A percentile compares a stretch with the other conserved stretches of the same genome.
Evolutionary conservation across 1,284 basidiomycete species (phyloP).

Genomic region (Ceratobasidium sp.): DNA sequence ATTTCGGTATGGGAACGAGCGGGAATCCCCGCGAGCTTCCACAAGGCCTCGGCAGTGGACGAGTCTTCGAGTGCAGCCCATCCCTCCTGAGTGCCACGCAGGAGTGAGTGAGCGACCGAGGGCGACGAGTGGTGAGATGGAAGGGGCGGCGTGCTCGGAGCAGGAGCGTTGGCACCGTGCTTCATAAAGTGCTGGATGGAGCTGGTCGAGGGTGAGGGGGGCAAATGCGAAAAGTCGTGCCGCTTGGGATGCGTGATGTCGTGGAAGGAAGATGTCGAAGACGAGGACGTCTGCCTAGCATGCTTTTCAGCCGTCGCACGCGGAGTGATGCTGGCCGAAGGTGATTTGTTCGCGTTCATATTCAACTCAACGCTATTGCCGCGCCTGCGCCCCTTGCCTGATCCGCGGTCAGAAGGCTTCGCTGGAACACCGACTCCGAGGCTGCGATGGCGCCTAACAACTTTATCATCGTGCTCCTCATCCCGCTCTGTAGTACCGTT

Average conservation of each 20-base stretch:
- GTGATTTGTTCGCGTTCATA: constrained; percentile 56
- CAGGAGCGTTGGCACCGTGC: constrained; percentile 55
- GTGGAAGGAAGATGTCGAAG: constrained; percentile 71
- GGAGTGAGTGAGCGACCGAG: constrained; percentile 72
- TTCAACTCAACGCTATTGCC: constrained; percentile 65
- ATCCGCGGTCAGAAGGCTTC: constrained; percentile 56
- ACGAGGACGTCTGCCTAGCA: constrained; percentile 42
- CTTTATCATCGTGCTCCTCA: constrained; percentile 60
- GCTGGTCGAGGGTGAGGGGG: constrained; percentile 82
- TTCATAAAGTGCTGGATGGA: constrained; percentile 84
- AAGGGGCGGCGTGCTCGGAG: constrained; percentile 56
- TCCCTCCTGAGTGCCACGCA: constrained; percentile 81
- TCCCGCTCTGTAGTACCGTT: constrained; percentile 39
- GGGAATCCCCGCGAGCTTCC: too few relatives aligned
- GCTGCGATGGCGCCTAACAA: constrained; percentile 72
- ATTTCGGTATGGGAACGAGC: too few relatives aligned
- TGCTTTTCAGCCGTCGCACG: constrained; percentile 47
- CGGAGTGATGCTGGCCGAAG: constrained; percentile 46
- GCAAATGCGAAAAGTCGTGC: constrained; percentile 85
- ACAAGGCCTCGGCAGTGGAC: constrained; percentile 86
- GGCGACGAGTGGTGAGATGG: constrained; percentile 52
- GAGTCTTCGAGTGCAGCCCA: constrained; percentile 84
- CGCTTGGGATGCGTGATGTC: constrained; percentile 51
- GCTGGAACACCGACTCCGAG: constrained; percentile 63
- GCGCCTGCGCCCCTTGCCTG: constrained; percentile 62